phyloP scores from a whole-genome alignment of 257 asterid species.

The Striga asiatica region DNA sequence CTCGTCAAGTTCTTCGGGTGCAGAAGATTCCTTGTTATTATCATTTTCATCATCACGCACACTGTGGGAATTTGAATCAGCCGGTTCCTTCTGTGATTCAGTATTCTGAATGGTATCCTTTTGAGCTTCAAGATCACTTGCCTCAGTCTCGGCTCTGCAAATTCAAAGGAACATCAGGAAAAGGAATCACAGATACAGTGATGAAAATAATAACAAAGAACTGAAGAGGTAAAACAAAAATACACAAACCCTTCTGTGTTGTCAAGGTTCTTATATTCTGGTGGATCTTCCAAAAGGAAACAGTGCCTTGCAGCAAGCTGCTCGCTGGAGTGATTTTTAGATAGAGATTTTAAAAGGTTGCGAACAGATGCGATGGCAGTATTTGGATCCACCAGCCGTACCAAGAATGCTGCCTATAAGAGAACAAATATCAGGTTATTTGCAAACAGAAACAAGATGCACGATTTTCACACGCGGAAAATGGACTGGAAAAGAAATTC shows the following conservation, averaged over 20 bases:
- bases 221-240: no score
- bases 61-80: slow-evolving; percentile 19
- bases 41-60: slow-evolving; percentile 22
- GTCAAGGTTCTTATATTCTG: slow-evolving; percentile 34
- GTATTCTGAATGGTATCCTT: slow-evolving; percentile 27
- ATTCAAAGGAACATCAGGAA: slow-evolving; percentile 23
- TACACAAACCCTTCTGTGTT: slow-evolving; percentile 47
- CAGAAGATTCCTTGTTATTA: slow-evolving; percentile 26
- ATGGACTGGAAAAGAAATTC: neutral
- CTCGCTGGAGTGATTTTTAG: slow-evolving; percentile 50
- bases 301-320: slow-evolving; percentile 88
- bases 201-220: slow-evolving; percentile 9
- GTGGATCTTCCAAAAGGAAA: slow-evolving; percentile 84
- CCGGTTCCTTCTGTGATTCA: slow-evolving; percentile 32
- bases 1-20: slow-evolving; percentile 24
- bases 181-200: slow-evolving; percentile 1
- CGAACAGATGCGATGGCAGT: slow-evolving; percentile 63
- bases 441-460: slow-evolving; percentile 10
- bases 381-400: slow-evolving; percentile 76
- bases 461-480: neutral
- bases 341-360: slow-evolving; percentile 52
- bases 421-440: slow-evolving; percentile 12
- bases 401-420: slow-evolving; percentile 73
- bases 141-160: slow-evolving; percentile 49
- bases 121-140: slow-evolving; percentile 28